A percentile compares a stretch with the other conserved stretches of the same genome.
Evolutionary conservation across 2,329 filamentous ascomycete species (phyloP).

Genomic region (Xylaria arbuscula): DNA sequence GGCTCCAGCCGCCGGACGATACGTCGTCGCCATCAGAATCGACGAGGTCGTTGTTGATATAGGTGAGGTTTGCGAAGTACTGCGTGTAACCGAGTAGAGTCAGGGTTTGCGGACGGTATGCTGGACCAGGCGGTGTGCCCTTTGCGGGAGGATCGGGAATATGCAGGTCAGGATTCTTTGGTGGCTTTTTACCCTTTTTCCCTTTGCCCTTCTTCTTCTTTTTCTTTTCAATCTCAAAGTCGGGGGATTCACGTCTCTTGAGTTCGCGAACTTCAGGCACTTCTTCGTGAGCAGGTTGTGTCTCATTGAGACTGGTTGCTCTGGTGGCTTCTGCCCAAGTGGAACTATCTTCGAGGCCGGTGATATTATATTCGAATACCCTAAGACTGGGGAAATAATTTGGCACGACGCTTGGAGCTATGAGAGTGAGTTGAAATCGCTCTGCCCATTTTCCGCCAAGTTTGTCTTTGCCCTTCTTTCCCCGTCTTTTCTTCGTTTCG

Average conservation of each 20-base stretch:
- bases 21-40: conserved; percentile 47
- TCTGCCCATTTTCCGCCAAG: conserved; percentile 87
- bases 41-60: conserved; percentile 79
- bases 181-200: conserved; percentile 57
- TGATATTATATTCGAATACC: conserved; percentile 95
- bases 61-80: conserved; percentile 93
- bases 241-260: conserved; percentile 45
- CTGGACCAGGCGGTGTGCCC: conserved; percentile 81
- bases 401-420: conserved; percentile 89
- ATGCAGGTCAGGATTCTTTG: conserved; percentile 69
- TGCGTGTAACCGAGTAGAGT: conserved; percentile 85
- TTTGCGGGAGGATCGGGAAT: conserved; percentile 79
- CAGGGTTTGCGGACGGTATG: conserved; percentile 86
- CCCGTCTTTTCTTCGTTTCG: conserved; percentile 60
- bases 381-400: conserved; percentile 91
- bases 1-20: conserved; percentile 65
- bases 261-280: conserved; percentile 33
- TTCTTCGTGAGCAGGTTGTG: conserved; percentile 8
- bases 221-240: conserved; percentile 51
- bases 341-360: conserved; percentile 70
- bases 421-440: conserved; percentile 82
- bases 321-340: conserved; percentile 55
- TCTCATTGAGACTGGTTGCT: conserved; percentile 10
- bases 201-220: conserved; percentile 54
- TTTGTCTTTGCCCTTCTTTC: conserved; percentile 67